Evolutionary conservation across 2,329 filamentous ascomycete species (phyloP), one percentile per base, ranked within the genome.

Genomic region (Sporothrix mexicana): DNA sequence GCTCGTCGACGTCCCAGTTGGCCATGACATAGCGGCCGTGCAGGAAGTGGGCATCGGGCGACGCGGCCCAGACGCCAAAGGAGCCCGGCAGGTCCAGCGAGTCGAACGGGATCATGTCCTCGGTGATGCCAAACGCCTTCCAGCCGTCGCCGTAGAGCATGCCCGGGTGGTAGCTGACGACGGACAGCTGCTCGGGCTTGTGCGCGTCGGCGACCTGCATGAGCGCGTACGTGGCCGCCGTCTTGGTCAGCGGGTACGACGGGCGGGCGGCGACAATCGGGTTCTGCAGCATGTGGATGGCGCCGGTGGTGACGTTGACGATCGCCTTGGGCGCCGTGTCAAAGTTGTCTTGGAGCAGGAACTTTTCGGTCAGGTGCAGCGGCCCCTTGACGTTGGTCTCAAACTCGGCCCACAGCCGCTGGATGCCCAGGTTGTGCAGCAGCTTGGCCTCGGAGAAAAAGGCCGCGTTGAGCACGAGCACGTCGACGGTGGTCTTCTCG

Each of bases 1-100:
- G 70, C 74, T 84, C 82, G 23, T 82, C 77, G 1, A 83, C 78
- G 74, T 85, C 83, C 83, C 83, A 85, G n/a, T 79, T 79, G 7
- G 80, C 77, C 78, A 80, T 82, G 3, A 82, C 77, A 49, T 81
- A 81, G 41, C 81, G 82, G 4, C 81, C 80, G 61, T 81, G 82
- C 30, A 85, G 74, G 69, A 84, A 83, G 8, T 71, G 73, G 1
- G 83, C 83, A 73, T 84, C 80, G 0, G 77, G 72, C 8, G 78
- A 80, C 1, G 83, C 80, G 1, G 80, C 76, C 84, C 83, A 85
- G 7, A 84, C 80, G 8, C 77, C 74, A 66, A 82, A 84, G 45
- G 79, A 77, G 74, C 77, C 78, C 3, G 74, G 59, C 1, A 77
- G 73, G 30, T 62, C 36, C 3, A 47, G 17, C 5, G 62, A 17